phyloP scores from a whole-genome alignment of 805 yeast species.

The Peterozyma toletana region DNA sequence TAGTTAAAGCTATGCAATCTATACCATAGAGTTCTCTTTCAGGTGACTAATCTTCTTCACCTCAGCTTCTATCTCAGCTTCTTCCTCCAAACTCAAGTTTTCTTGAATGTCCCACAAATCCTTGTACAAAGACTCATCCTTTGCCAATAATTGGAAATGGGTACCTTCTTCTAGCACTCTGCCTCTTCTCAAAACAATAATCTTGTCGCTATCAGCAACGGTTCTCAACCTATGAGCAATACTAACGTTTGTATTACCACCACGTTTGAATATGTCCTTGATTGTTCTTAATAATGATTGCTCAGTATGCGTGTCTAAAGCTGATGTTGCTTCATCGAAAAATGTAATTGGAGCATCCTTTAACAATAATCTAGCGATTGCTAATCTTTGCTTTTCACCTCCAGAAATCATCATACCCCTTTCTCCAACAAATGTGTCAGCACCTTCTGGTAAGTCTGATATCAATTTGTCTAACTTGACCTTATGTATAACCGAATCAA shows the following conservation, averaged over 20 bases:
- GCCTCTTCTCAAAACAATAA: constrained; percentile 79
- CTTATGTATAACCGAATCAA: constrained; percentile 50
- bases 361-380: constrained; percentile 84
- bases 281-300: constrained; percentile 75
- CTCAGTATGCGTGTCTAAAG: constrained; percentile 94
- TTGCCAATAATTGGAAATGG: constrained; percentile 54
- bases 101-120: constrained; percentile 93
- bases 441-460: constrained; percentile 73
- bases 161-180: constrained; percentile 82
- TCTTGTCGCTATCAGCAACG: constrained; percentile 89
- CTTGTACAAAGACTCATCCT: constrained; percentile 57
- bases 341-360: constrained; percentile 86
- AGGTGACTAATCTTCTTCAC: not conserved
- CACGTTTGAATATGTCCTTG: constrained; percentile 50
- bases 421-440: constrained; percentile 87
- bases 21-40: too few relatives aligned
- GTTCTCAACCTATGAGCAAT: constrained; percentile 94
- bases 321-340: constrained; percentile 96
- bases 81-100: constrained; percentile 45
- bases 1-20: too few relatives aligned
- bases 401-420: constrained; percentile 99
- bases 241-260: constrained; percentile 66
- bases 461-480: constrained; percentile 67
- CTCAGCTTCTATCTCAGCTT: constrained; percentile 16
- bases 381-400: constrained; percentile 96